Evolutionary conservation across 352 stramenopile genomes (phyloP).

Genomic region (Phytophthora melonis): DNA sequence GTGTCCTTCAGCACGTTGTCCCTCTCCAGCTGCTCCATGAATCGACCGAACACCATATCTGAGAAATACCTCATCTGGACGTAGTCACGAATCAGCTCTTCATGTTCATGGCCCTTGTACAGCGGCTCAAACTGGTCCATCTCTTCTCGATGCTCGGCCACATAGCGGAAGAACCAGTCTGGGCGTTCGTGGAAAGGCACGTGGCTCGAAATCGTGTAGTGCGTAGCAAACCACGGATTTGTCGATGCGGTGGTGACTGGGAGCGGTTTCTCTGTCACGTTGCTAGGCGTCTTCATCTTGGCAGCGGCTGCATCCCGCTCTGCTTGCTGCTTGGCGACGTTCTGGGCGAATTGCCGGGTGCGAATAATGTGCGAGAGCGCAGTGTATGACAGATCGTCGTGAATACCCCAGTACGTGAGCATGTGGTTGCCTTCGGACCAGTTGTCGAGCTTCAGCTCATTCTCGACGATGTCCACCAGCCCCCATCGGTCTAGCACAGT

Average conservation of each 20-base stretch:
- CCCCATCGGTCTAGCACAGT: constrained; percentile 50
- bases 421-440: constrained; percentile 60
- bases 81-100: constrained; percentile 63
- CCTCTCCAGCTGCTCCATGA: constrained; percentile 64
- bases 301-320: constrained; percentile 21
- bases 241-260: constrained; percentile 25
- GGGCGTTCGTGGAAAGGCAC: constrained; percentile 67
- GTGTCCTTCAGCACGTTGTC: constrained; percentile 72
- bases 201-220: constrained; percentile 85
- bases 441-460: constrained; percentile 62
- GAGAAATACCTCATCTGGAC: constrained; percentile 75
- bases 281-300: constrained; percentile 14
- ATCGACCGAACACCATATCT: constrained; percentile 63
- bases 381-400: constrained; percentile 74
- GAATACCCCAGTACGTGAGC: constrained; percentile 75
- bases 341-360: constrained; percentile 33
- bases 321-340: constrained; percentile 35
- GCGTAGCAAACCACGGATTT: constrained; percentile 67
- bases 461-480: constrained; percentile 53
- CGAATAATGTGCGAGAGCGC: constrained; percentile 62
- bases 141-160: constrained; percentile 34
- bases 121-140: constrained; percentile 56
- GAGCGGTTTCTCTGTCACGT: constrained; percentile 20
- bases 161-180: constrained; percentile 65
- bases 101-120: constrained; percentile 53